Evolutionary conservation across 2,329 filamentous ascomycete genomes (phyloP), one percentile per base, ranked within the genome.

Genomic region (Cladosporium sp.): DNA sequence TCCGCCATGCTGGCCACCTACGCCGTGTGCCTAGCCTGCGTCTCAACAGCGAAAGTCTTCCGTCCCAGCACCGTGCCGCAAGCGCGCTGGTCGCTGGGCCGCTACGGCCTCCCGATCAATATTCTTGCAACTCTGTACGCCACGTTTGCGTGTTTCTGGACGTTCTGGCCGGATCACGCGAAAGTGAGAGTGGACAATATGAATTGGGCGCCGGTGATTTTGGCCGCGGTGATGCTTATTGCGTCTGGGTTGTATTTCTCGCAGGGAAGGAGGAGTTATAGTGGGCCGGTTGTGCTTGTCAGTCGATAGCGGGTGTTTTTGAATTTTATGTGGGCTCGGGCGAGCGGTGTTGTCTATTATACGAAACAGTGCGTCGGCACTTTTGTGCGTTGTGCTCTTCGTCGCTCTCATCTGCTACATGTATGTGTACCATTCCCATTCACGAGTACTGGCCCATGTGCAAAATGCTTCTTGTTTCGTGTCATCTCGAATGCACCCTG

Each of bases 1-100:
- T 68, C 68, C 11, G 69, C 69, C 2, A 65, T 72, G 38, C 59
- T 70, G 38, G 69, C 71, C 65, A 66, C 67, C 36, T 71, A 71
- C 58, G 67, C 71, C 61, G 59, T 71, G 40, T 69, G 65, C 30
- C 67, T 69, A 43, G 65, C 63, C 19, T 69, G 64, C 43, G 55
- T 67, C 8, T 59, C 67, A 7, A 67, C 63, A 56, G 62, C 65
- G 19, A 59, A 64, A n/a, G 37, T 66, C 17, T 43, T 37, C 12
- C 22, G 62, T n/a, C 65, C 66, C 0, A 60, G 64, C 30, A 60
- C 65, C 28, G 63, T 72, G 14, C 65, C 70, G 7, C 69, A 67
- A 9, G 59, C 65, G 20, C 61, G 68, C 19, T 73, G 67, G 63
- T 66, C 64, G 4, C 63, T 73, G 4, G 71, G 71, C 25, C 64